Base-by-base conservation (phyloP, 495 filamentous ascomycete species). In the Penicillium subrubescens region DNA sequence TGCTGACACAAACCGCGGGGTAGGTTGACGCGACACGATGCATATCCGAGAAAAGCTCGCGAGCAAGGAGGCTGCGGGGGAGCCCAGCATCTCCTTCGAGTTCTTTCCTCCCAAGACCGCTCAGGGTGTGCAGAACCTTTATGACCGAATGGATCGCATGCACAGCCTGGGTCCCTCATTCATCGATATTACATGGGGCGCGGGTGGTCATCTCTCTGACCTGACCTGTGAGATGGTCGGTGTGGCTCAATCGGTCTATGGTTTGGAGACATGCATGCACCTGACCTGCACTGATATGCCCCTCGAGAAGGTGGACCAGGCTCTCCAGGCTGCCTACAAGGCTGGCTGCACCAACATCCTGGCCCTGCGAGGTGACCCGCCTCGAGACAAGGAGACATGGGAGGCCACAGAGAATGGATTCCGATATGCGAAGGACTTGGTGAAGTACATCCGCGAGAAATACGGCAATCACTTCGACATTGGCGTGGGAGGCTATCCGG, bases 51-150 rank as follows among this genome's bases (percentile, higher is more conserved):
- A 96, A 65, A 97, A 97, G 85, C 83, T 99, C 66, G 85, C 90
- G 65, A 91, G 94, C 71, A 90, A 92, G 80, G 84, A 92, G 70
- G 81, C 82, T 64, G 85, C 89, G 63, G 86, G 87, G 73, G 85
- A 87, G 67, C 89, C 93, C 53, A 92, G 91, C 59, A 97, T 97
- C 84, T 98, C 96, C 33, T 99, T 99, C 77, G 96, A 99, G 80
- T 99, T 97, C 84, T 99, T 98, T 79, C 94, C 96, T 51, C 96
- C 96, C n/a, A 99, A 99, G 81, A 99, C 96, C 1, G 94, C 95
- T 1, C 75, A 89, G 84, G 96, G 96, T 85, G 94, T 99, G 10
- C 96, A 98, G 82, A 99, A 99, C 75, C 87, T 99, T 60, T 99
- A 99, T 81, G 96, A 99, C 75, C 90, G 94, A 69, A 98, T 99